Conservation (phyloP, 345 rosid species). For the Bruguiera sexangula region DNA sequence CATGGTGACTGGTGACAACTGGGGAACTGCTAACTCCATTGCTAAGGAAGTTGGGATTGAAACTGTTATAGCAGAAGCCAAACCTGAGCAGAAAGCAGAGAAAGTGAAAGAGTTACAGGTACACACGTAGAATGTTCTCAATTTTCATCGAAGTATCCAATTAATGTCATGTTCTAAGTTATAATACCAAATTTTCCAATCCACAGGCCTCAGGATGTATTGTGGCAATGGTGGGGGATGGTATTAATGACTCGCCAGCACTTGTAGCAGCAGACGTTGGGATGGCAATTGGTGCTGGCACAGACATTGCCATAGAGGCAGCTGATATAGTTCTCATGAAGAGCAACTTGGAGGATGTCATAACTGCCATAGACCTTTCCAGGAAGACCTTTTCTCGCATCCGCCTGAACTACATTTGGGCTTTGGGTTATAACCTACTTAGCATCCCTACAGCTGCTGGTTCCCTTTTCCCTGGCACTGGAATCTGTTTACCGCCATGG, state of each 20-base stretch:
- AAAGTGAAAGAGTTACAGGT: slow-evolving; percentile 85
- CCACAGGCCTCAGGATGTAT: slow-evolving; percentile 54
- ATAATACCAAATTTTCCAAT: background rate
- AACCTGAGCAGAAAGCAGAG: slow-evolving; percentile 88
- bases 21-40: slow-evolving; percentile 93
- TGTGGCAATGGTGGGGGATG: slow-evolving; percentile 98
- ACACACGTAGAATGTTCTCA: background rate
- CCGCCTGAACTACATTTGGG: slow-evolving; percentile 92
- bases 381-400: slow-evolving; percentile 77
- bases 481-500: slow-evolving; percentile 92
- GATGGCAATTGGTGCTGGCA: slow-evolving; percentile 97
- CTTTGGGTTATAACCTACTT: slow-evolving; percentile 77
- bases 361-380: slow-evolving; percentile 87
- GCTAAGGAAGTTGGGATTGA: slow-evolving; percentile 80
- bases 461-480: slow-evolving; percentile 55
- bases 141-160: background rate
- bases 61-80: slow-evolving; percentile 76
- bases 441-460: slow-evolving; percentile 92
- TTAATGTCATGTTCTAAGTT: background rate
- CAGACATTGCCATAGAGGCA: slow-evolving; percentile 92
- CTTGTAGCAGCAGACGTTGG: slow-evolving; percentile 94
- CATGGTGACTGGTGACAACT: slow-evolving; percentile 93
- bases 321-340: slow-evolving; percentile 95
- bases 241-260: slow-evolving; percentile 89
- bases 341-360: slow-evolving; percentile 90